phyloP scores from a whole-genome alignment of 768 basidiomycete genomes.

The Leccinum broughii region DNA sequence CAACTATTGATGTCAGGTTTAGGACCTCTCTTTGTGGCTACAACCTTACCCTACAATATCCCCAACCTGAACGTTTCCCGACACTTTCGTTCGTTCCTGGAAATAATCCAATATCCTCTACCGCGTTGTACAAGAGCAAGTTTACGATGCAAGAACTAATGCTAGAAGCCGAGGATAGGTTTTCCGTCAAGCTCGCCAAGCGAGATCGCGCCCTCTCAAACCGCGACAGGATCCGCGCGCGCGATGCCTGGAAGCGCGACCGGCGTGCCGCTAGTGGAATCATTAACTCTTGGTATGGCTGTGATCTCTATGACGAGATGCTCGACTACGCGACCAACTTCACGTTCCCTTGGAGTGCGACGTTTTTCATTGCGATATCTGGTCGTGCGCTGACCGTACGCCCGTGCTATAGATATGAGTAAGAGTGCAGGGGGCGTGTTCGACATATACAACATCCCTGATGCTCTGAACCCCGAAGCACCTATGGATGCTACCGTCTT shows the following conservation, averaged over 20 bases:
- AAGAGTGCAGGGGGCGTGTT: conserved; percentile 35
- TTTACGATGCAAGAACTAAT: conserved; percentile 22
- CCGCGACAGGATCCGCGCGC: conserved; percentile 27
- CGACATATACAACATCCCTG: conserved; percentile 54
- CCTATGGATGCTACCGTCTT: conserved; percentile 54
- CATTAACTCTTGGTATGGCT: conserved; percentile 65
- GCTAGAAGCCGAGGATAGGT: conserved; percentile 25
- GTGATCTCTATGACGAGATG: conserved; percentile 62
- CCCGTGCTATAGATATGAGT: conserved; percentile 19
- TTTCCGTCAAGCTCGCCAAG: conserved; percentile 22
- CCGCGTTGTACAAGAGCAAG: conserved; percentile 16
- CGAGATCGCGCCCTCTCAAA: conserved; percentile 23
- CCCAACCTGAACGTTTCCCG: conserved; percentile 56
- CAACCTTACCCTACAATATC: conserved; percentile 68
- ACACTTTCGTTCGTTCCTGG: conserved; percentile 23
- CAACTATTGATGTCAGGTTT: conserved; percentile 3
- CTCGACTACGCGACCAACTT: conserved; percentile 73
- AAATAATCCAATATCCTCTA: conserved; percentile 1
- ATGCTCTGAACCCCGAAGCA: conserved; percentile 54
- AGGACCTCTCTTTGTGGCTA: conserved; percentile 65
- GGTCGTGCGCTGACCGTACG: conserved; percentile 6
- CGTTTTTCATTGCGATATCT: background rate
- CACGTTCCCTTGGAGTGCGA: conserved; percentile 60
- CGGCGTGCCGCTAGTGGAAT: conserved; percentile 51
- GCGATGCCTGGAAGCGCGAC: conserved; percentile 44